A percentile compares a stretch with the other conserved stretches of the same genome.
Conservation (phyloP, 345 rosid genomes). For the Lepidium aucheri region DNA sequence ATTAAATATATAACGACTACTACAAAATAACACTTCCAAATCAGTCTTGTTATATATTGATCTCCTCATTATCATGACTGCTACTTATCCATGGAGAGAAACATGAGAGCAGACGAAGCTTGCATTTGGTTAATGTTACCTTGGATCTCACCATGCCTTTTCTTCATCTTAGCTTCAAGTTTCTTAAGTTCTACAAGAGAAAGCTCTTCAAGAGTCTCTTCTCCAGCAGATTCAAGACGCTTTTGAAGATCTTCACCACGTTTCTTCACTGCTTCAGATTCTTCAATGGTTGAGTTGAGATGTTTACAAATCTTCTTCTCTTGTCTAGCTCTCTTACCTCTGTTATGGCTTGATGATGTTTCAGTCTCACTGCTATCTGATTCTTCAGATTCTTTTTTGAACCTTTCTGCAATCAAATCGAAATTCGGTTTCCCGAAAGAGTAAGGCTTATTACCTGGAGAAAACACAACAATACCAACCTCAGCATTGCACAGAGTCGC, state of each 20-base stretch:
- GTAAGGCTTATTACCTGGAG: constrained; percentile 33
- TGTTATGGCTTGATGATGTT: not conserved
- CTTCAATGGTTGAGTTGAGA: constrained; percentile 10
- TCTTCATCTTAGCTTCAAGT: not conserved
- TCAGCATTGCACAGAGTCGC: constrained; percentile 29
- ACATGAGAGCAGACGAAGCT: constrained; percentile 11
- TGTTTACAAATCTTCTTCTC: constrained; percentile 13
- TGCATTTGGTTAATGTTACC: not conserved
- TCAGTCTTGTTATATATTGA: not conserved
- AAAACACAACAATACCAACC: constrained; percentile 29
- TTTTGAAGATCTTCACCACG: constrained; percentile 13
- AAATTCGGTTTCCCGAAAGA: constrained; percentile 30
- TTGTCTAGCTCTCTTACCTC: not conserved
- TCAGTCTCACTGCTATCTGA: constrained; percentile 7
- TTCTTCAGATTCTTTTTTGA: constrained; percentile 6
- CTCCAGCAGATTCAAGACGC: constrained; percentile 8
- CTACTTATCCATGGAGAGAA: not conserved
- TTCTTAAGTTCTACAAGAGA: constrained; percentile 17
- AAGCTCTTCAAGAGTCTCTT: constrained; percentile 20
- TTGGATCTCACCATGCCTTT: not conserved
- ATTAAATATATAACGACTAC: not conserved
- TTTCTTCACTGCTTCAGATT: constrained; percentile 22
- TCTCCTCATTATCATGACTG: not conserved
- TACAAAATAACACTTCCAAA: not conserved
- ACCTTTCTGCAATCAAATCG: constrained; percentile 22